phyloP scores from a whole-genome alignment of 2,329 filamentous ascomycete genomes.

The Microascus cirrosus region DNA sequence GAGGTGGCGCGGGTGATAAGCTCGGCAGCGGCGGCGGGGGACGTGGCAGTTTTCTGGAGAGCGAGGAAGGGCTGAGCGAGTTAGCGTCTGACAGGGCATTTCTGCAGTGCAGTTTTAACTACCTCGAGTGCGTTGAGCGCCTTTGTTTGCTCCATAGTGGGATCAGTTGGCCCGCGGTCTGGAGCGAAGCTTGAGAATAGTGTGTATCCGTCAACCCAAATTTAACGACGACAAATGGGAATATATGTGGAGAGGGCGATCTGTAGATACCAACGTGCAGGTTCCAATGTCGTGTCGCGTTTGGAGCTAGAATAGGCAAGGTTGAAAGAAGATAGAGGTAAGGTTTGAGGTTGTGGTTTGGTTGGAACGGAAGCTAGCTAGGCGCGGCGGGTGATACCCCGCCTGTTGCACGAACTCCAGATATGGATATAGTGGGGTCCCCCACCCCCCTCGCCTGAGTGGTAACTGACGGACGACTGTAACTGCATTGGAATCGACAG shows the following conservation, averaged over 20 bases:
- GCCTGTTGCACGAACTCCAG: background rate
- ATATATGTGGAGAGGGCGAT: background rate
- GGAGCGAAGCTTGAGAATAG: background rate
- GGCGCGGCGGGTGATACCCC: background rate
- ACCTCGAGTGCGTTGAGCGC: constrained; percentile 55
- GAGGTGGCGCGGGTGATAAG: constrained; percentile 81
- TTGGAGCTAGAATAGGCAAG: background rate
- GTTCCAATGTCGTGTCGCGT: background rate
- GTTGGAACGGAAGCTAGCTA: background rate
- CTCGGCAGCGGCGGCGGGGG: constrained; percentile 74
- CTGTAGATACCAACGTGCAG: background rate
- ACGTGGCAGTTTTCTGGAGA: constrained; percentile 75
- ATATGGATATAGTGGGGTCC: background rate
- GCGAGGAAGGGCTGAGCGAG: constrained; percentile 71
- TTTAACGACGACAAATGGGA: background rate
- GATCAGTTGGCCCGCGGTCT: background rate
- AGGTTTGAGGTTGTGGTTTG: background rate
- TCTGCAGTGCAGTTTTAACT: constrained; percentile 5
- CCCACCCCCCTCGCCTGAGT: background rate
- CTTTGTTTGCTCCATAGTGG: constrained; percentile 60
- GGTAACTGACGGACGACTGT: no score
- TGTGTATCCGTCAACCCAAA: background rate
- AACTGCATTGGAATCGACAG: no score
- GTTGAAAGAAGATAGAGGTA: background rate
- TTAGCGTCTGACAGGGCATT: constrained; percentile 10